Base-by-base conservation (phyloP, 2,329 filamentous ascomycete species). In the Xylogone sp. region DNA sequence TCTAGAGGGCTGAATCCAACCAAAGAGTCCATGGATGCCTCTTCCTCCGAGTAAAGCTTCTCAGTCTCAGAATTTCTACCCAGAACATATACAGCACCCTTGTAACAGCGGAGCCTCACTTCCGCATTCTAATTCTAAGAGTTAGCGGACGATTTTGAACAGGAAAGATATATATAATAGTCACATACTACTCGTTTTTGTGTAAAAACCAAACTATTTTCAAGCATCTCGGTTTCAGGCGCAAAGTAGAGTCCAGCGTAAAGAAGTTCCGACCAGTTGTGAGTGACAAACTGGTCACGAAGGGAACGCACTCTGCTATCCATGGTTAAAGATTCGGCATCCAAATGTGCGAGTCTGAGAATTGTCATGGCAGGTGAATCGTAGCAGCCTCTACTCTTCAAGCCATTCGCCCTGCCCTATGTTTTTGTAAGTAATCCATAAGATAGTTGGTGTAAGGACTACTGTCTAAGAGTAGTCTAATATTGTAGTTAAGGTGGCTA, bases 351-450 rank as follows among this genome's bases (percentile, higher is more conserved):
- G 43, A 59, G 56, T 22, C 65, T 63, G 21, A 68, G 59, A 51
- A 60, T 63, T 49, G 64, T 63, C 31, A 65, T 53, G 47, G 61
- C 64, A 20, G 62, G 61, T 29, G 63, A 63, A 64, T 92, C 88
- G 75, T 92, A 92, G 76, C 88, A 92, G 62, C 88, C 88, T 63
- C 88, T 83, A 60, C 80, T 85, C 77, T 92, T 92, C 62, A 92
- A 77, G 56, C 88, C 88, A 65, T 89, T 87, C 75, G 87, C 89
- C 49, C 88, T 81, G 75, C 88, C 88, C 71, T 27, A 27, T 6
- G 10, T 27, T 27, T 6, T 27, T 6, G 24, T 27, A 6, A 27
- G 24, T 27, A 27, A 27, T 27, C 6, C 10, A 27, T 27, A 27
- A 10, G 5, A 27, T n/a, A n/a, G n/a, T n/a, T n/a, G n/a, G n/a